Base-by-base conservation (phyloP, 441 rosid species). In the Brassica hybrid region DNA sequence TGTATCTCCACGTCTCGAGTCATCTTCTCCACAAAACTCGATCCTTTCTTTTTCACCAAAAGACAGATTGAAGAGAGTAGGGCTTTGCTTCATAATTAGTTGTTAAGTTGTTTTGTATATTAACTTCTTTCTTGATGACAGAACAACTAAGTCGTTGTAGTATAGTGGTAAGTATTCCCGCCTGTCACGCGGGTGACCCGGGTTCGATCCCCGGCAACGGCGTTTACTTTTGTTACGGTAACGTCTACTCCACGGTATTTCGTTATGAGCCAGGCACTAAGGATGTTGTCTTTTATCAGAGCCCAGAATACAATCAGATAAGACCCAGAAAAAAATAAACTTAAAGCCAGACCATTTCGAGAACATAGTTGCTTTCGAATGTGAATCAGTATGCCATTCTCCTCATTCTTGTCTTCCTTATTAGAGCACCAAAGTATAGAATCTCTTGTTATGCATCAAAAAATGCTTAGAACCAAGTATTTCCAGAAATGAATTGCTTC, bases 151-250 rank as follows among this genome's bases (percentile, higher is more conserved):
- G 52, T 45, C 52, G 52, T 45, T 45, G 52, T 45, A 45, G 52
- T 45, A 45, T 45, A 45, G 52, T 45, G 96, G 97, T 88, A 0
- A 93, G 97, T 88, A 89, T 90, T 83, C 87, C 90, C 88, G 97
- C 93, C 97, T 94, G 92, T 79, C 81, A 79, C 71, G 70, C 81
- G 74, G 81, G 81, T 62, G 81, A 80, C 76, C 73, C 79, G 83
- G 79, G 76, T 80, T 75, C 78, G 78, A 75, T 67, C 36, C 65
- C 77, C 72, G 77, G 72, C 65, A 74, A 74, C 72, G 81, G 79
- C 79, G 79, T 0, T 2, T 54, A 6, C 2, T 56, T 17, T 54
- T 17, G 18, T 14, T 7, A 14, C 57, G 19, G 17, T 7, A 10
- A 52, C 21, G 58, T 52, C 7, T 16, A 7, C 21, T 6, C 58